Evolutionary conservation across 345 rosid species (phyloP), one percentile per base, ranked within the genome.

Genomic region (Populus ilicifolia): DNA sequence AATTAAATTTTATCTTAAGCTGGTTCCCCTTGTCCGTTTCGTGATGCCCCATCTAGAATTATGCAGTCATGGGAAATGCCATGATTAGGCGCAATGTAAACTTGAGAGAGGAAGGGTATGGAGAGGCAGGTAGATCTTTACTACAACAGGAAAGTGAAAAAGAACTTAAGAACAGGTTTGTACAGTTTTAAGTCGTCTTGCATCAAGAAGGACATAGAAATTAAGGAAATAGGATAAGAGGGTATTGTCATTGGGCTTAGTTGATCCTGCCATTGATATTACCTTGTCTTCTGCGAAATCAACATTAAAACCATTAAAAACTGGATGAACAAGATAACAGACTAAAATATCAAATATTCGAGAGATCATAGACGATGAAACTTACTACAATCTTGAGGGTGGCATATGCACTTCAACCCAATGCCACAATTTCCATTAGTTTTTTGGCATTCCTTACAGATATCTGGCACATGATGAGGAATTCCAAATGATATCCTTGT

Each of bases 381-480:
- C 91, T 90, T 82, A 90, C 94, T 90, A 77, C 94, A 90, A 65
- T 90, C 77, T 77, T 83, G 80, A 33, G 92, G 84, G 70, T 92
- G 93, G 78, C 97, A 92, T 9, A 90, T 74, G 82, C 97, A 92
- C 77, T 74, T 85, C 65, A 86, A 72, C 75, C 89, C 97, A 77
- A 80, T 85, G 13, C 93, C 93, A 66, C 97, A 90, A 61, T 83
- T 88, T 38, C 94, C 97, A 39, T 84, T 81, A 21, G 91, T 85
- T 87, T 82, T 92, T 25, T 82, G 64, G 71, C 94, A 92, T 56
- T 84, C 83, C 13, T 74, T 76, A 75, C 97, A 92, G 5, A 90
- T 16, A 75, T 89, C 85, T 0, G 94, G 94, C n/a, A 77, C 80
- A 48, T 87, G 92, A 78, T 84, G 86, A 8, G 91, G 91, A 46